These are phyloP conservation scores for Acanthamoeba castellanii DNA, from an alignment of 208 protist species.

Conservation along the genomic window DNA sequence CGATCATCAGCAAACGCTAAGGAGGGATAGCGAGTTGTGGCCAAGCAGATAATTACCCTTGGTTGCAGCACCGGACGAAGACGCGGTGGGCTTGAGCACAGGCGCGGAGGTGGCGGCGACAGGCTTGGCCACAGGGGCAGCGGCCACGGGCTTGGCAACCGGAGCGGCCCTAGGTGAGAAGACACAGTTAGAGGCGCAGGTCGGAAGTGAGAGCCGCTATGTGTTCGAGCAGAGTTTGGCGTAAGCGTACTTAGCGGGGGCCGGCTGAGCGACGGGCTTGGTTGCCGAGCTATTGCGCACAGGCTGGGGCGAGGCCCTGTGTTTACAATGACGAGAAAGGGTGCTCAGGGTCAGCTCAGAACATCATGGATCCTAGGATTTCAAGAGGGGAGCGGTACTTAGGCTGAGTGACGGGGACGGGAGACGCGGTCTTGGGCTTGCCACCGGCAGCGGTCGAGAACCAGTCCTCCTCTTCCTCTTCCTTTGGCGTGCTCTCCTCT, in stretches of 20 bases:
- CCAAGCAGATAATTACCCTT: background rate
- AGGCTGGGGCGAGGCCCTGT: slow-evolving; percentile 3
- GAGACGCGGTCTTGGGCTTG: slow-evolving; percentile 16
- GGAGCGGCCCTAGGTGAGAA: background rate
- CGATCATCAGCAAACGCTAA: background rate
- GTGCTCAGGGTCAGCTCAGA: background rate
- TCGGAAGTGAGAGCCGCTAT: background rate
- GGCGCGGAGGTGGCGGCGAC: background rate
- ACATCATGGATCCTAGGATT: background rate
- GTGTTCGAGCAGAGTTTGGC: background rate
- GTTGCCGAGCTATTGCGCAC: background rate
- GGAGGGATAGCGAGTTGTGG: background rate
- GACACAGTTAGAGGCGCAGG: background rate
- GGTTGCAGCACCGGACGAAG: background rate
- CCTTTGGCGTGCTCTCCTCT: background rate
- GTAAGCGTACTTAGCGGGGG: background rate
- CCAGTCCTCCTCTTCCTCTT: slow-evolving; percentile 47
- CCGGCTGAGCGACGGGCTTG: background rate
- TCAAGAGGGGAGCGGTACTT: background rate
- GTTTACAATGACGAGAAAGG: no score
- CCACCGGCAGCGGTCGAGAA: slow-evolving; percentile 2
- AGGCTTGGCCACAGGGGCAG: background rate
- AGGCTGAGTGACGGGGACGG: background rate
- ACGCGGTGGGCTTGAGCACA: slow-evolving; percentile 39
- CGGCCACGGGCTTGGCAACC: slow-evolving; percentile 9